Base-by-base conservation (phyloP, 1,139 yeast genomes). In the Zygoascus hellenicus region DNA sequence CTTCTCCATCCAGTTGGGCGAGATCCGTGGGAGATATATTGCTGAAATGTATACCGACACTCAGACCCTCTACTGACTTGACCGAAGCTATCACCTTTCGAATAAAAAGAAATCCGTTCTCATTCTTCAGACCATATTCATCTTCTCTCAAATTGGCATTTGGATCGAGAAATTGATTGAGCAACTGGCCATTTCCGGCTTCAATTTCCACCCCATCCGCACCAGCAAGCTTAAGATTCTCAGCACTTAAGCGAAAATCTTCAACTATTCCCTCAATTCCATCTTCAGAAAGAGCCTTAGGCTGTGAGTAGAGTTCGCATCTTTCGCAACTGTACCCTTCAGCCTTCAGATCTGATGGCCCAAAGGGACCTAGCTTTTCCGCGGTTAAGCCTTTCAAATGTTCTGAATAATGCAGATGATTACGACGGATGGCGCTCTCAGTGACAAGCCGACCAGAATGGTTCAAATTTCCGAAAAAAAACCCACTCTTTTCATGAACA, bases 141-240 rank as follows among this genome's bases (percentile, higher is more conserved):
- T 81, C 88, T 10, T 82, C 77, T 61, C 89, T 75, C 51, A 71
- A 59, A 67, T 83, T 83, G 40, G 78, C 63, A 39, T 63, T 57
- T 32, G 68, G 70, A 50, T 72, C 74, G 43, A 81, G 60, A 58
- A 83, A 82, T 47, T 53, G 54, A 44, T 58, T 54, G 44, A 80
- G 55, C 49, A 81, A 65, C 63, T 78, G 81, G 9, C 88, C 88
- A 64, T 82, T 80, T n/a, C 88, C 89, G 43, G 69, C 68, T 59
- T 83, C 89, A 47, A 83, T 60, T 63, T 83, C 86, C 31, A 83
- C 75, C 55, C 80, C 80, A 60, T 83, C 89, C 50, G 81, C 80
- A 9, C 86, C 86, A 3, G 81, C 81, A 7, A 60, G 67, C 32
- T 75, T 48, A 1, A 79, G 74, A 44, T 68, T 67, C 53, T 65